Evolutionary conservation across 2,329 filamentous ascomycete species (phyloP).

Genomic region (Gaeumannomyces tritici): DNA sequence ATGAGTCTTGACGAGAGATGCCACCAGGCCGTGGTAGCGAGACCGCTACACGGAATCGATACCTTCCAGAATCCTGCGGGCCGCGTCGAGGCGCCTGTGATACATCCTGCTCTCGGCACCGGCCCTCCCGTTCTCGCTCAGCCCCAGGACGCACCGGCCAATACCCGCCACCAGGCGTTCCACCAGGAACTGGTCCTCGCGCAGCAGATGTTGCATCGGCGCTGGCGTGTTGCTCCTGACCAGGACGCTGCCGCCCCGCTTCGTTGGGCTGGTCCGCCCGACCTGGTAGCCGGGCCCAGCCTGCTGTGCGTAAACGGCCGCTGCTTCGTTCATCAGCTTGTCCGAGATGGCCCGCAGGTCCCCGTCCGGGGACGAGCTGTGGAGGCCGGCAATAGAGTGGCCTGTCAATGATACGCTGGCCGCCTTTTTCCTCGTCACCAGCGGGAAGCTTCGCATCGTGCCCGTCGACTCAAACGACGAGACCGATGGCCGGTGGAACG

Average conservation of each 20-base stretch:
- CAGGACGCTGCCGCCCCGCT: not conserved
- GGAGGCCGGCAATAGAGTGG: not conserved
- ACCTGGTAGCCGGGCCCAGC: constrained; percentile 4
- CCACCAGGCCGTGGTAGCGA: not conserved
- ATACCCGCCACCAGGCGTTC: constrained; percentile 50
- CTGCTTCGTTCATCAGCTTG: constrained; percentile 37
- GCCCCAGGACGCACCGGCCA: constrained; percentile 48
- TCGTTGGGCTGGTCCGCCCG: not conserved
- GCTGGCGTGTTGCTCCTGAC: constrained; percentile 15
- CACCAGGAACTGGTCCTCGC: constrained; percentile 50
- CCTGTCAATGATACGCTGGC: constrained; percentile 2
- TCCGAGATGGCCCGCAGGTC: constrained; percentile 38
- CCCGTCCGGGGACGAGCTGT: constrained; percentile 26
- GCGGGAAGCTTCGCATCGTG: constrained; percentile 52
- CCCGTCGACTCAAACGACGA: constrained; percentile 49
- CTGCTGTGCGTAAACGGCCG: constrained; percentile 27
- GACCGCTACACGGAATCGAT: constrained; percentile 28
- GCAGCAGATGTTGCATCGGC: constrained; percentile 36
- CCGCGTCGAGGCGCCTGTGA: constrained; percentile 64
- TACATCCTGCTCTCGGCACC: constrained; percentile 53
- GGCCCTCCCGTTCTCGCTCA: constrained; percentile 44
- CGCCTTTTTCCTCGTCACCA: constrained; percentile 26
- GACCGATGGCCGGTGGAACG: constrained; percentile 42
- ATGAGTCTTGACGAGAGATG: not conserved
- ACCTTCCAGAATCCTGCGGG: constrained; percentile 64